These are phyloP conservation scores for Gillenia trifoliata DNA, from an alignment of 306 rosid species.

Conservation along the genomic window DNA sequence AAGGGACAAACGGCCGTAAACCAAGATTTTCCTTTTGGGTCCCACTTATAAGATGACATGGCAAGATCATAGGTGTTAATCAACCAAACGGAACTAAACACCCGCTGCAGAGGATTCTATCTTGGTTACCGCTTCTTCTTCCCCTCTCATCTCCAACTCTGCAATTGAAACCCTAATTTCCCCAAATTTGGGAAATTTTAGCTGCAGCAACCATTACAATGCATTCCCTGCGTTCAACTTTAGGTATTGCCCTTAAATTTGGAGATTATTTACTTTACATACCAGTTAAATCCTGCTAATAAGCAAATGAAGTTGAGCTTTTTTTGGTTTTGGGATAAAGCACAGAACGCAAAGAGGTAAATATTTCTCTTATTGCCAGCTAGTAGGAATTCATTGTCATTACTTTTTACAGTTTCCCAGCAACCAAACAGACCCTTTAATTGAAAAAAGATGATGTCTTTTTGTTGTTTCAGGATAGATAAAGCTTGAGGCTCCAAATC, in stretches of 20 bases:
- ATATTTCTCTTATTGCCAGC: background rate
- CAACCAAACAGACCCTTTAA: background rate
- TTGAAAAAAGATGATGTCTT: background rate
- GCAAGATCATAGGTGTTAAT: background rate
- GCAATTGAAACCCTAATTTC: conserved; percentile 5
- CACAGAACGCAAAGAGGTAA: background rate
- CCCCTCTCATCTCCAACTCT: background rate
- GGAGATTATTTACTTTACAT: too few species aligned
- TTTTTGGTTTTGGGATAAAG: background rate
- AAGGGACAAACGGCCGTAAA: too few species aligned
- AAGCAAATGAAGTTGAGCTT: background rate
- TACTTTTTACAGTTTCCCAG: background rate
- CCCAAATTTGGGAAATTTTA: background rate
- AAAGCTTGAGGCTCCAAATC: background rate
- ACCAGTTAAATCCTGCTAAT: too few species aligned
- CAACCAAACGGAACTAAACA: background rate
- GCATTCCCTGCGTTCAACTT: background rate
- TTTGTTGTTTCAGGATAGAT: background rate
- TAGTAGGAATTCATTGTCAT: background rate
- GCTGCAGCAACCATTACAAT: background rate
- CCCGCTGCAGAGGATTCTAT: background rate
- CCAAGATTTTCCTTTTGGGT: background rate
- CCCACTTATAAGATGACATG: conserved; percentile 5
- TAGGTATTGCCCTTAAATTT: too few species aligned
- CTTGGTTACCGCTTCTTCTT: background rate